Conservation (phyloP, 495 filamentous ascomycete genomes). For the Podospora didyma region DNA sequence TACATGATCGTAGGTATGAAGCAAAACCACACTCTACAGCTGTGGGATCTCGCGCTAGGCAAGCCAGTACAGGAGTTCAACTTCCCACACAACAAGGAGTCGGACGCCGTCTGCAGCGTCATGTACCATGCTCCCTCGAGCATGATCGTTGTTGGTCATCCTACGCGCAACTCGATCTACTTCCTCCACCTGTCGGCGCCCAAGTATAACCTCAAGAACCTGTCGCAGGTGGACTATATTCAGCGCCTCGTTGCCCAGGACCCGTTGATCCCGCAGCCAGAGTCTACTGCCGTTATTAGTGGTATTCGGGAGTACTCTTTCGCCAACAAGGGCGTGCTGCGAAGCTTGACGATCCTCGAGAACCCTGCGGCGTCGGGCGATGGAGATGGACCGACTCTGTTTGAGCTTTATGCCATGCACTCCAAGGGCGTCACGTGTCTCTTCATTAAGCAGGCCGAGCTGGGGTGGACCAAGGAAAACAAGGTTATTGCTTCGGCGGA, state of each 20-base stretch:
- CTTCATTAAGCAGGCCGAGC: constrained; percentile 75
- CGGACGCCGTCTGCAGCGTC: constrained; percentile 93
- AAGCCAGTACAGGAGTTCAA: constrained; percentile 96
- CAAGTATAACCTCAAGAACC: constrained; percentile 71
- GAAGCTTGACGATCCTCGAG: constrained; percentile 83
- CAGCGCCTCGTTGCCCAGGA: constrained; percentile 70
- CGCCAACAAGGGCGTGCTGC: constrained; percentile 77
- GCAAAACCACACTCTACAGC: constrained; percentile 96
- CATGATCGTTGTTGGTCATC: constrained; percentile 92
- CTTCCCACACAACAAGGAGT: constrained; percentile 93
- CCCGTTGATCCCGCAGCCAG: constrained; percentile 68
- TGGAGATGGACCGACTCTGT: constrained; percentile 59
- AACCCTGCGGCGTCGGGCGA: constrained; percentile 50
- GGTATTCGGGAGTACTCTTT: constrained; percentile 93
- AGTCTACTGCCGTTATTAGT: constrained; percentile 93
- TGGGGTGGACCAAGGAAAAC: constrained; percentile 85
- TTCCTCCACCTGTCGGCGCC: constrained; percentile 93
- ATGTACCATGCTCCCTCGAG: constrained; percentile 85
- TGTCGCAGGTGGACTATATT: constrained; percentile 86
- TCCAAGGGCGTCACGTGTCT: constrained; percentile 89
- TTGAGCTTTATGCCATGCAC: constrained; percentile 96
- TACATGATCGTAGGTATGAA: constrained; percentile 98
- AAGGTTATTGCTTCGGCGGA: constrained; percentile 74
- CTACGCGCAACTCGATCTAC: constrained; percentile 94
- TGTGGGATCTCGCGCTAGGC: constrained; percentile 95